Base-by-base conservation (phyloP, 2,329 filamentous ascomycete species). In the Ophiosphaerella herpotricha region DNA sequence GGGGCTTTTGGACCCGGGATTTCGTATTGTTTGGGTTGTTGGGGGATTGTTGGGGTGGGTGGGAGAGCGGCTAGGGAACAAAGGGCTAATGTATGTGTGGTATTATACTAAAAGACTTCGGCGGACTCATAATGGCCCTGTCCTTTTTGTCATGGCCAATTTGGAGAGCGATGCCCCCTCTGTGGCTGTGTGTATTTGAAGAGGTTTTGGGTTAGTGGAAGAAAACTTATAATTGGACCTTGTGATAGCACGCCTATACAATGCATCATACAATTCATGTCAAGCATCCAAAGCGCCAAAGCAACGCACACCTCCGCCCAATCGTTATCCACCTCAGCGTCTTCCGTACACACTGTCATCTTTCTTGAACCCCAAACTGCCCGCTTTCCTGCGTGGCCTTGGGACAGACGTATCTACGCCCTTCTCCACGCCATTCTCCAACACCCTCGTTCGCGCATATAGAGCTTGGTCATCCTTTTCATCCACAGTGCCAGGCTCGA, bases 301-400 rank as follows among this genome's bases (percentile, higher is more conserved):
- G 14, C 33, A 5, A n/a, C 12, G 36, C 12, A 3, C 26, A 4
- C 26, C 26, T 29, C 11, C 26, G 4, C 26, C 26, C 26, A 11
- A 29, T 7, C 7, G 11, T 8, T 29, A 11, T 29, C 6, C 26
- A 29, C 9, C 29, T 23, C 29, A 46, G 39, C 75, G 70, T 47
- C 75, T 60, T 4, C 74, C 75, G 61, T 75, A 78, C 5, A 77
- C 71, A 23, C 72, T 68, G 50, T 76, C 65, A 43, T 78, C 76
- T 8, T 60, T 63, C 32, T 52, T 57, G 14, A 66, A 60, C 2
- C 63, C 65, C 39, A 67, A 44, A 48, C 65, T 70, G 12, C 67
- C 66, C 18, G 66, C 66, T 49, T 68, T 70, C 44, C 63, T 61
- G 16, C 62, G 50, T 12, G 59, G 59, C 26, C 61, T 66, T 14